Conservation (phyloP, 345 rosid species). For the Rhodamnia argentea region DNA sequence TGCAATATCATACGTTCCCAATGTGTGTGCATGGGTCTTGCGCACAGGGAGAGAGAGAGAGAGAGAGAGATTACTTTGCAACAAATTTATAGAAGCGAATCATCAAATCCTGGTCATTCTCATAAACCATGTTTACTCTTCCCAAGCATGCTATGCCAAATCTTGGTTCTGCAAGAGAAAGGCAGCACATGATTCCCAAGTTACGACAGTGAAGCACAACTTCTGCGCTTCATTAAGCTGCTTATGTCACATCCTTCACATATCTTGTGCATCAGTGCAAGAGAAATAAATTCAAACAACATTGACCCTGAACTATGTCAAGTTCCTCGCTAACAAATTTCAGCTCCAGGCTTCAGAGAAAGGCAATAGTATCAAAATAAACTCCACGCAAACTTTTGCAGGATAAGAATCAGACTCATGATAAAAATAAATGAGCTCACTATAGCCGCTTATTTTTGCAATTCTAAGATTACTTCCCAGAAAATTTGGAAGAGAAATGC, state of each 20-base stretch:
- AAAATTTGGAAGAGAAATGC: neutral
- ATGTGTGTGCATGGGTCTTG: neutral
- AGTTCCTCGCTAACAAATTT: neutral
- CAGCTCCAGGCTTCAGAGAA: neutral
- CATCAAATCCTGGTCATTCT: constrained; percentile 74
- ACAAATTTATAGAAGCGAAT: constrained; percentile 63
- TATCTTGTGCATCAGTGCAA: neutral
- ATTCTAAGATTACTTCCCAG: neutral
- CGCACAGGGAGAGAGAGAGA: neutral
- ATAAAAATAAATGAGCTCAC: neutral
- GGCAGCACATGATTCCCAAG: neutral
- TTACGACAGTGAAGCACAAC: neutral
- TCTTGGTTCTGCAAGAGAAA: constrained; percentile 45
- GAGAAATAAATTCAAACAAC: neutral
- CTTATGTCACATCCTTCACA: neutral
- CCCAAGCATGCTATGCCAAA: constrained; percentile 76
- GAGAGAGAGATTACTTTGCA: constrained; percentile 35
- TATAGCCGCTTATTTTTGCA: neutral
- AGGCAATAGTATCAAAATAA: neutral
- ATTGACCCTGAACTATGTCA: neutral
- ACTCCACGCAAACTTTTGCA: neutral
- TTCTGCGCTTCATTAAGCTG: neutral
- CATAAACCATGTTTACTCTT: constrained; percentile 54
- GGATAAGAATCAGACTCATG: neutral
- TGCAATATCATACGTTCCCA: neutral